These are phyloP conservation scores for Spergularia bocconei DNA, from an alignment of 148 eudicot genomes.

Conservation along the genomic window DNA sequence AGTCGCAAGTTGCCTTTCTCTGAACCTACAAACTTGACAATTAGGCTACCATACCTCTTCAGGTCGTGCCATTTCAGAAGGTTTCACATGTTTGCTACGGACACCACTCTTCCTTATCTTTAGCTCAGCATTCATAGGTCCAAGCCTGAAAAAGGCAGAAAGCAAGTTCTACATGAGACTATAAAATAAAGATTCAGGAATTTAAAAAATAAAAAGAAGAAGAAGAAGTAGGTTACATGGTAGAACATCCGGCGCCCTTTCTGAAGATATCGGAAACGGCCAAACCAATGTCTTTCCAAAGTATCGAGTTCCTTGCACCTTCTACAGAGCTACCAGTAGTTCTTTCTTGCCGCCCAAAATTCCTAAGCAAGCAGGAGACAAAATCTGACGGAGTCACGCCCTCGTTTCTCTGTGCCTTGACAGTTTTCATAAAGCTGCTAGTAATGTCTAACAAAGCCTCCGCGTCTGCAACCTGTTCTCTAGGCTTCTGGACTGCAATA, in stretches of 20 bases:
- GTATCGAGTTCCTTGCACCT: conserved; percentile 36
- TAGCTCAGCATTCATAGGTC: conserved; percentile 70
- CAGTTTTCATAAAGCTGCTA: conserved; percentile 56
- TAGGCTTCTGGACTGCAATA: conserved; percentile 69
- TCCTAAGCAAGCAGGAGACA: conserved; percentile 48
- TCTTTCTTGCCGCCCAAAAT: conserved; percentile 51
- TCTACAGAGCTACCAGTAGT: conserved; percentile 36
- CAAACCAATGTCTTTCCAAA: conserved; percentile 68
- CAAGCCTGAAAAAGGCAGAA: conserved; percentile 48
- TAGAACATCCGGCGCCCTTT: conserved; percentile 57
- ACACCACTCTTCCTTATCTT: conserved; percentile 53
- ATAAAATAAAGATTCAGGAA: not conserved
- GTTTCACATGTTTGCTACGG: conserved; percentile 50
- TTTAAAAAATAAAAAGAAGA: too few species aligned
- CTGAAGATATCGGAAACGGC: conserved; percentile 57
- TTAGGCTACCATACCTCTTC: conserved; percentile 60
- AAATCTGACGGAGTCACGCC: conserved; percentile 73
- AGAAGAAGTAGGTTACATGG: conserved; percentile 45
- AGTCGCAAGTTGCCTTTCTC: not conserved
- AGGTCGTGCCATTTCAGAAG: conserved; percentile 64
- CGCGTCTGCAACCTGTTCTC: conserved; percentile 96
- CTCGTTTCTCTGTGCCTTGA: conserved; percentile 59
- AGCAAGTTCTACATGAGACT: not conserved
- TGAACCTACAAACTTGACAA: not conserved
- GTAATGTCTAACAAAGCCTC: conserved; percentile 76